Base-by-base conservation (phyloP, 148 eudicot genomes). In the Fallopia convolvulus region DNA sequence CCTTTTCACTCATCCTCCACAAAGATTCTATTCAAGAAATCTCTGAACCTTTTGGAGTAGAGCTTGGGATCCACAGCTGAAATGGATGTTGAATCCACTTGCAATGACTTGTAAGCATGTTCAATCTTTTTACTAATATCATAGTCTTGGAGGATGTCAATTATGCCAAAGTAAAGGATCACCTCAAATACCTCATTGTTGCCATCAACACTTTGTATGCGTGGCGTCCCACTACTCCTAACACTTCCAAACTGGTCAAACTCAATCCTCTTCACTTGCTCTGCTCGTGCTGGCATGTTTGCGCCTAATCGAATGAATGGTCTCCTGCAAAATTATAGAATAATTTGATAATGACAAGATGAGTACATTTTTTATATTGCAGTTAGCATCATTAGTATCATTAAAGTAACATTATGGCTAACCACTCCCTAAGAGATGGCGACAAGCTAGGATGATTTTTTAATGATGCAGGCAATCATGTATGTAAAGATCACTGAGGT, bases 201-300 rank as follows among this genome's bases (percentile, higher is more conserved):
- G 36, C 77, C 63, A 52, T 73, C 53, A 8, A 52, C 17, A n/a
- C 20, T 44, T 44, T 48, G 50, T 20, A 73, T 76, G 58, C 70
- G 40, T 76, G 78, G 78, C 2, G 68, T 76, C 33, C 78, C 78
- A 76, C 48, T 44, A 58, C 78, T 61, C 23, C 23, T 21, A 26
- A 39, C 10, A 42, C 78, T 41, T 17, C 65, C 48, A 0, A 32
- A 46, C 48, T 55, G 70, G 41, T 76, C 78, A 33, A 55, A 58
- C 46, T 76, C 72, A 76, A 76, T 63, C 78, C 78, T 63, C 33
- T 11, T 33, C 33, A 76, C 52, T 65, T 41, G 78, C 21, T 76
- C 72, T n/a, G 78, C 78, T 63, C 78, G 41, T 63, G 78, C 78
- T n/a, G 78, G 78, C 78, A 76, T 60, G 78, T 76, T 76, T 63